Base-by-base conservation (phyloP, 2,329 filamentous ascomycete genomes). In the Capronia coronata region DNA sequence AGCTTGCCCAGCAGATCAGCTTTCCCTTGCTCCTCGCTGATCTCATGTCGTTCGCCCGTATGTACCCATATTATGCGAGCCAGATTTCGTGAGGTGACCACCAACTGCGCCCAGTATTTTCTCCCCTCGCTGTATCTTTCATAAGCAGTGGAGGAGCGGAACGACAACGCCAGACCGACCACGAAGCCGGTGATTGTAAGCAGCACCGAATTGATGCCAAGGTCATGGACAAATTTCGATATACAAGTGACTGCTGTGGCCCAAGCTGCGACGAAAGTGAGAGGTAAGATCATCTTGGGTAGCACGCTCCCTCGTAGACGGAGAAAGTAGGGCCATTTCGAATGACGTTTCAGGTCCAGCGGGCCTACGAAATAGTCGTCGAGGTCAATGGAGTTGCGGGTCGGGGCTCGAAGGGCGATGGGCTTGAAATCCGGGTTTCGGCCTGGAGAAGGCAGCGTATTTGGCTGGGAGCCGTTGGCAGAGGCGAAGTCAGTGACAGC, bases 41-140 rank as follows among this genome's bases (percentile, higher is more conserved):
- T 71, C 23, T 74, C 72, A 58, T 77, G 71, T 13, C 83, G 72
- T 63, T 86, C 84, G 2, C 68, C 62, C 6, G 78, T 74, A 60
- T 94, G 86, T 25, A 95, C 75, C 90, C 90, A 96, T 63, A 93
- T 86, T 8, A 86, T 75, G 18, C 90, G 81, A 2, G 78, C 74
- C 42, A 82, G 64, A 49, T 77, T 80, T 48, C 80, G 76, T 11
- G 75, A 73, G 2, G 73, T 71, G 22, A 80, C 71, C 34, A 73
- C 72, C 40, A 83, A 63, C 49, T 75, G 71, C 35, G 59, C 80
- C 86, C 59, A 94, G 71, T 64, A 81, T 71, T 70, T 88, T 73
- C 61, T 75, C 70, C 62, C 84, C 54, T 83, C 65, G 75, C 72
- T 47, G 75, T 79, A 59, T 82, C 71, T 78, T 67, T 90, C 86